Percentiles rank a stretch among this genome's conserved stretches.
These are phyloP conservation scores for Earliella scabrosa DNA, from an alignment of 1,284 basidiomycete species.

Conservation along the genomic window DNA sequence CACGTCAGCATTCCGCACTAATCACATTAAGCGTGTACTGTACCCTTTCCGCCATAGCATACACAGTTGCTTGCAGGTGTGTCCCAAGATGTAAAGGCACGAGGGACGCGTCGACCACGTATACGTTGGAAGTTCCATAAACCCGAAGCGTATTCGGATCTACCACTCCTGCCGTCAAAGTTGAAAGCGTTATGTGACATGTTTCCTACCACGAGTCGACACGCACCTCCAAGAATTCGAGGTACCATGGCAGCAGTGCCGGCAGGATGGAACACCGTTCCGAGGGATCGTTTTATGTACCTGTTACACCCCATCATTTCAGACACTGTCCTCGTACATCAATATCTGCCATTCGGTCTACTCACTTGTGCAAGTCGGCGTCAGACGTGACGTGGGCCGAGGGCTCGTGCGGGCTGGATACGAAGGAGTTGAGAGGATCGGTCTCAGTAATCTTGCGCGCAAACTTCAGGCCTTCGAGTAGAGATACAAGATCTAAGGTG, in stretches of 20 bases:
- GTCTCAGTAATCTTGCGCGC: not conserved
- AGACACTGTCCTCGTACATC: not conserved
- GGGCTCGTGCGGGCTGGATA: not conserved
- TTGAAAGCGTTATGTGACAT: not conserved
- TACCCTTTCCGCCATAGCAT: slow-evolving; percentile 24
- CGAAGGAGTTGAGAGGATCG: not conserved
- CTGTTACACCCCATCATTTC: too few species aligned
- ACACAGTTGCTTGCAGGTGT: slow-evolving; percentile 31
- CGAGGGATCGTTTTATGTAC: not conserved
- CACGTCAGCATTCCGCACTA: not conserved
- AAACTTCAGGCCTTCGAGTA: slow-evolving; percentile 7
- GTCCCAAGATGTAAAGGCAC: slow-evolving; percentile 51
- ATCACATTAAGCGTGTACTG: not conserved
- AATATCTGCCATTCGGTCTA: not conserved
- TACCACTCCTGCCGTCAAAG: slow-evolving; percentile 53
- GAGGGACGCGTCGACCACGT: slow-evolving; percentile 56
- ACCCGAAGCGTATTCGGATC: slow-evolving; percentile 55
- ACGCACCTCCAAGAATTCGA: slow-evolving; percentile 6
- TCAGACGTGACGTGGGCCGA: not conserved
- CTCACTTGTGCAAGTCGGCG: not conserved
- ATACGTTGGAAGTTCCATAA: slow-evolving; percentile 60
- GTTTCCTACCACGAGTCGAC: not conserved
- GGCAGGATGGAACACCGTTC: slow-evolving; percentile 2
- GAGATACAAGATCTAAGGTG: slow-evolving; percentile 1
- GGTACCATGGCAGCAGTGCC: slow-evolving; percentile 13